Evolutionary conservation across 768 basidiomycete genomes (phyloP).

Genomic region (Rhizopogon salebrosus): DNA sequence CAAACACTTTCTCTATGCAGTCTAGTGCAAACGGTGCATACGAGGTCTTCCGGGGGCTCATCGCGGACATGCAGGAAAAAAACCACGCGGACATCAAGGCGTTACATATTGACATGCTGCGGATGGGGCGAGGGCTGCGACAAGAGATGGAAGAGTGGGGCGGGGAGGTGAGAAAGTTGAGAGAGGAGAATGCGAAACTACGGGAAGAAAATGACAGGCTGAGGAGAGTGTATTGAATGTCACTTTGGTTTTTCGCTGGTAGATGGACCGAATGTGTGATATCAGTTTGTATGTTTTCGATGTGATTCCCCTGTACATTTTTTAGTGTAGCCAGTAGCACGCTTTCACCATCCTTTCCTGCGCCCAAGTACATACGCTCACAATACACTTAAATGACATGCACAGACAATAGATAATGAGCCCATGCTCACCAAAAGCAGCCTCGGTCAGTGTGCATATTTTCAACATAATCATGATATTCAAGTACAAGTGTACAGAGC

Average conservation of each 20-base stretch:
- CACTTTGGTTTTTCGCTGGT: neutral
- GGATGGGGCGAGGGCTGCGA: constrained; percentile 61
- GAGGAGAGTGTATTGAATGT: constrained; percentile 33
- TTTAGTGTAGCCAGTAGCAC: neutral
- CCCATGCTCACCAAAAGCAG: no score
- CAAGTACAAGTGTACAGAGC: no score
- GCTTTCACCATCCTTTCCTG: neutral
- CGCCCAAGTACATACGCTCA: no score
- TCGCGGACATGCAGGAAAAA: constrained; percentile 70
- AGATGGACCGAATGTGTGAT: neutral
- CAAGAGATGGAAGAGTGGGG: constrained; percentile 57
- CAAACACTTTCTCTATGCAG: constrained; percentile 22
- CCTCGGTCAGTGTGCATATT: no score
- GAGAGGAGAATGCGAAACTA: constrained; percentile 46
- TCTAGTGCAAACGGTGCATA: constrained; percentile 27
- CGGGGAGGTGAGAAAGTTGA: constrained; percentile 45
- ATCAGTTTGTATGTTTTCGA: neutral
- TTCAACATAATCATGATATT: no score
- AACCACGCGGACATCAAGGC: constrained; percentile 69
- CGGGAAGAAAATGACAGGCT: constrained; percentile 65
- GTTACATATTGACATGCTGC: constrained; percentile 66
- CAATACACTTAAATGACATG: no score
- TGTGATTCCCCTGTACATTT: neutral
- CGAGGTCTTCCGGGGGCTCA: constrained; percentile 63
- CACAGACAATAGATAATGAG: no score